Evolutionary conservation across 768 basidiomycete genomes (phyloP).

Genomic region (Clathrus columnatus): DNA sequence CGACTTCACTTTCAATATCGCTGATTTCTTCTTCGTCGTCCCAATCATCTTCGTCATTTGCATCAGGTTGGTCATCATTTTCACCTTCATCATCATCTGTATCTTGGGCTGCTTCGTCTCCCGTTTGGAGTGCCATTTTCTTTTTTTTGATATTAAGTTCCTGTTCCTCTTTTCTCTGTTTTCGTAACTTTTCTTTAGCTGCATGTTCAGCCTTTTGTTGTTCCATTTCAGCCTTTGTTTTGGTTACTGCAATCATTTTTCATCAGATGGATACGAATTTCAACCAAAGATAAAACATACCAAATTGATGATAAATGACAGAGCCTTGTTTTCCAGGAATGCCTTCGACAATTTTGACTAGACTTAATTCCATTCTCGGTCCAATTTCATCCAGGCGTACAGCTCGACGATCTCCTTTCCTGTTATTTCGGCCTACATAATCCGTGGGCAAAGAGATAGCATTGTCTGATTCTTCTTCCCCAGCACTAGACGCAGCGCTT

Average conservation of each 20-base stretch:
- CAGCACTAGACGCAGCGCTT: conserved; percentile 74
- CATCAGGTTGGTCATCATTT: conserved; percentile 25
- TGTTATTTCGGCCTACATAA: conserved; percentile 92
- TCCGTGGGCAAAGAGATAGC: conserved; percentile 82
- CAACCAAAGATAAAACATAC: conserved; percentile 37
- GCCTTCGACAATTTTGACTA: conserved; percentile 94
- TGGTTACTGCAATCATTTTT: conserved; percentile 59
- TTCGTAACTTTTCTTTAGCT: conserved; percentile 64
- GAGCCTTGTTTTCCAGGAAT: conserved; percentile 87
- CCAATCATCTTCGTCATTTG: conserved; percentile 31
- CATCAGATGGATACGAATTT: neutral
- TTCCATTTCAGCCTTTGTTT: conserved; percentile 66
- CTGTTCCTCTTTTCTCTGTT: conserved; percentile 80
- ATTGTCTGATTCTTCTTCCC: conserved; percentile 76
- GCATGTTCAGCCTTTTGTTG: conserved; percentile 66
- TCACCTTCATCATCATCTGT: conserved; percentile 25
- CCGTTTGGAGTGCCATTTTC: conserved; percentile 36
- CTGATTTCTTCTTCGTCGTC: conserved; percentile 31
- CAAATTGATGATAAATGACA: conserved; percentile 91
- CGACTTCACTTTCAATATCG: conserved; percentile 29
- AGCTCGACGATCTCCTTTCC: conserved; percentile 82
- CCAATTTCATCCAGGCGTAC: conserved; percentile 91
- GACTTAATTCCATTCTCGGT: conserved; percentile 84
- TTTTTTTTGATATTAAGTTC: conserved; percentile 86
- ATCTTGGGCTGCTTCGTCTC: conserved; percentile 21